Percentiles rank a stretch among this genome's conserved stretches.
Conservation (phyloP, 2,329 filamentous ascomycete genomes). For the Monilinia laxa region DNA sequence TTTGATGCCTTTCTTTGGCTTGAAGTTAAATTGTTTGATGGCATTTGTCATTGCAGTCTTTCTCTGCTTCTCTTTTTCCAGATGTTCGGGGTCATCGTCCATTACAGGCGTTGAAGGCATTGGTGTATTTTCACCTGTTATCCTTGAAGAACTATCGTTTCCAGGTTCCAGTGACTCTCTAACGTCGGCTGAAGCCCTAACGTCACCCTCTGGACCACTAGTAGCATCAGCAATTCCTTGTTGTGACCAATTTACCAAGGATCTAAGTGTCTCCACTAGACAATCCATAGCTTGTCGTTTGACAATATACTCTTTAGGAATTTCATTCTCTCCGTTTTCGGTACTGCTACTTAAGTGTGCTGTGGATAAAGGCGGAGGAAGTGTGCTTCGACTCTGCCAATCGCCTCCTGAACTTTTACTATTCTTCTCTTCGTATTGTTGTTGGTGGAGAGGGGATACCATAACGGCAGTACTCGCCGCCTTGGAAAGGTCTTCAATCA, state of each 20-base stretch:
- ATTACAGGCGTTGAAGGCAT: constrained; percentile 65
- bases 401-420: constrained; percentile 60
- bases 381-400: constrained; percentile 81
- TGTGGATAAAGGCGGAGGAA: constrained; percentile 78
- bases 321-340: constrained; percentile 63
- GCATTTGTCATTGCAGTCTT: constrained; percentile 92
- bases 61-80: constrained; percentile 92
- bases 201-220: constrained; percentile 50
- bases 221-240: constrained; percentile 62
- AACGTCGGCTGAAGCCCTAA: constrained; percentile 55
- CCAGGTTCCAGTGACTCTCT: constrained; percentile 76
- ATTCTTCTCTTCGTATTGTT: constrained; percentile 79
- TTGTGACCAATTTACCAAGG: constrained; percentile 87
- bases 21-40: constrained; percentile 93
- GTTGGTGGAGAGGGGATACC: constrained; percentile 75
- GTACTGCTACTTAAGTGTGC: constrained; percentile 46
- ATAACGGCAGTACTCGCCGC: constrained; percentile 78
- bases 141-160: constrained; percentile 59
- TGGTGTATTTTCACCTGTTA: constrained; percentile 54
- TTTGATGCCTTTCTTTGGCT: constrained; percentile 92
- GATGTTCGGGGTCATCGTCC: constrained; percentile 87
- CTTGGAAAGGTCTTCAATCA: constrained; percentile 90
- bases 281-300: constrained; percentile 88
- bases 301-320: constrained; percentile 85
- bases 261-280: constrained; percentile 82